Evolutionary conservation across 2,329 filamentous ascomycete species (phyloP).

Genomic region (Monosporascus sp.): DNA sequence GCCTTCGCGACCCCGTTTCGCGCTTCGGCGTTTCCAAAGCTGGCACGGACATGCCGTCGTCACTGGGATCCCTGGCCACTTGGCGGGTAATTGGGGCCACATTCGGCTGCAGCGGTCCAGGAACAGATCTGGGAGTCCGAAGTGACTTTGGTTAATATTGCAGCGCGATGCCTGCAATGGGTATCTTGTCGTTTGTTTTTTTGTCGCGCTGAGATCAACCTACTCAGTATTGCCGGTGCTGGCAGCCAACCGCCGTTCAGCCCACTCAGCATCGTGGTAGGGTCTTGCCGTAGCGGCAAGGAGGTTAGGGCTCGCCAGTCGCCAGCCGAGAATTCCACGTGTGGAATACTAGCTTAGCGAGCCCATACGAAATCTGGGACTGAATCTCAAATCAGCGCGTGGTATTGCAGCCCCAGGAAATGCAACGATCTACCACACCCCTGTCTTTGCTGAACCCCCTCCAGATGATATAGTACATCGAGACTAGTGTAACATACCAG

Average conservation of each 20-base stretch:
- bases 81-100: neutral
- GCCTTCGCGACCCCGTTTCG: too few species aligned
- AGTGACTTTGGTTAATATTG: neutral
- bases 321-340: constrained; percentile 19
- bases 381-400: constrained; percentile 23
- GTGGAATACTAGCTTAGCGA: constrained; percentile 10
- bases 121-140: neutral
- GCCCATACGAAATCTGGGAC: constrained; percentile 17
- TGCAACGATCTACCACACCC: constrained; percentile 28
- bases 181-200: neutral
- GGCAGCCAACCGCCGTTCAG: neutral
- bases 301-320: neutral
- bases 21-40: neutral
- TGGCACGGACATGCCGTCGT: neutral
- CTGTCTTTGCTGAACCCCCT: constrained; percentile 15
- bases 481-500: neutral
- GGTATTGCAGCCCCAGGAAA: constrained; percentile 22
- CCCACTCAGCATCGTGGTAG: neutral
- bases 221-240: neutral
- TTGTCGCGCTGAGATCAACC: neutral
- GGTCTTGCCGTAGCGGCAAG: neutral
- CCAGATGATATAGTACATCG: neutral
- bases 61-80: neutral
- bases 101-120: neutral
- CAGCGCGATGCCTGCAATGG: neutral